Base-by-base conservation (phyloP, 2,329 filamentous ascomycete species). In the Fusarium kyushuense region DNA sequence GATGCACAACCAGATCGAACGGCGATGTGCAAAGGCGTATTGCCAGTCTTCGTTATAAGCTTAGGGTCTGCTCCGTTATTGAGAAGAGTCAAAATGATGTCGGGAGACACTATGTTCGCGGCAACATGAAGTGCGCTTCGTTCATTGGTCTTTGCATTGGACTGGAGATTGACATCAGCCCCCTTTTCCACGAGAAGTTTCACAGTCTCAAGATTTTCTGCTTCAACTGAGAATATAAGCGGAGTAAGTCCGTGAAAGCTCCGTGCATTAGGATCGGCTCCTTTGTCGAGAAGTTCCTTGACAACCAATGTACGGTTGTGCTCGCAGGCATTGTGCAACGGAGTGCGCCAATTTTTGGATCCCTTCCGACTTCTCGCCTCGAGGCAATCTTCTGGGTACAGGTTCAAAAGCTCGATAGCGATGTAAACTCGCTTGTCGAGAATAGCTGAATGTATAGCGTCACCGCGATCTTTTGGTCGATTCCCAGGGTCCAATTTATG, bases 241-340 rank as follows among this genome's bases (percentile, higher is more conserved):
- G 63, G 43, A 33, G 51, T 60, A 32, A 57, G 40, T 9, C 21
- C 23, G 23, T 19, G 49, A 13, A 21, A 27, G 41, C 54, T 64
- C 29, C 32, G 41, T 12, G 63, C 59, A 16, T 66, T 53, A 6
- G 56, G 51, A 23, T 66, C 51, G 8, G 55, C 63, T 27, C 63
- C 60, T 19, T 60, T 51, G 9, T 46, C 40, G 7, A 64, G 43
- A 5, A 66, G 51, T 7, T 30, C 52, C 19, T 30, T 40, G 38
- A 56, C 59, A 4, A 64, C 35, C 5, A 17, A 30, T 4, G 35
- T 16, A 4, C 41, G 27, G 14, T 48, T 45, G 17, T 52, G 33
- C n/a, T 56, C 42, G 9, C 54, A 43, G 11, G 63, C 63, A n/a
- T 60, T 64, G 45, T 64, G 63, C 16, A 66, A 48, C 9, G 63